Conservation (phyloP, 768 basidiomycete species). For the Termitomyces sp. region DNA sequence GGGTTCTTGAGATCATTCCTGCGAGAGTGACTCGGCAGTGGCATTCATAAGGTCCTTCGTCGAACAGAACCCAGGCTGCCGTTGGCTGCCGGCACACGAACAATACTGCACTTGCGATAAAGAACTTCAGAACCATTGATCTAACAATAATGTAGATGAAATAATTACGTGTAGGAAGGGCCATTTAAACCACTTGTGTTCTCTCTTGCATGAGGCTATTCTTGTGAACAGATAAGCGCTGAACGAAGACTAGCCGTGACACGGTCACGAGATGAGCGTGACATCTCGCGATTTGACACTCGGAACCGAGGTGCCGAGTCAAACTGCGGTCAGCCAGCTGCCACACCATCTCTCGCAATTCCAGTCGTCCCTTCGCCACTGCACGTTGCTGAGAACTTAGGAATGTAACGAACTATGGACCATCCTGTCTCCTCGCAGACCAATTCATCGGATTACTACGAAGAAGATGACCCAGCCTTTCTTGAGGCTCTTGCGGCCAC, state of each 20-base stretch:
- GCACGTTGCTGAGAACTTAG: background rate
- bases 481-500: slow-evolving; percentile 45
- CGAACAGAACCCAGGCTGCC: too few species aligned
- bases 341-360: background rate
- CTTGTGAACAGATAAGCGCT: too few species aligned
- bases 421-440: slow-evolving; percentile 21
- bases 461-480: slow-evolving; percentile 53
- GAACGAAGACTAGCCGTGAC: background rate
- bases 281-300: background rate
- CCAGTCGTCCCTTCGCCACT: background rate
- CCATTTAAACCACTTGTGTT: too few species aligned
- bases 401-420: slow-evolving; percentile 13
- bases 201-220: too few species aligned
- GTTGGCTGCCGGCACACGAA: too few species aligned
- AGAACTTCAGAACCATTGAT: background rate
- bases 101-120: background rate
- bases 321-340: too few species aligned
- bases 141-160: background rate
- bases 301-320: too few species aligned
- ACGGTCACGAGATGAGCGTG: background rate
- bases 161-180: too few species aligned
- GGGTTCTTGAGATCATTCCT: too few species aligned
- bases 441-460: slow-evolving; percentile 55
- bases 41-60: too few species aligned
- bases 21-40: too few species aligned